Percentiles rank a stretch among this genome's conserved stretches.
Evolutionary conservation across 805 yeast species (phyloP).

Genomic region (Cyberlindnera xylosilytica): DNA sequence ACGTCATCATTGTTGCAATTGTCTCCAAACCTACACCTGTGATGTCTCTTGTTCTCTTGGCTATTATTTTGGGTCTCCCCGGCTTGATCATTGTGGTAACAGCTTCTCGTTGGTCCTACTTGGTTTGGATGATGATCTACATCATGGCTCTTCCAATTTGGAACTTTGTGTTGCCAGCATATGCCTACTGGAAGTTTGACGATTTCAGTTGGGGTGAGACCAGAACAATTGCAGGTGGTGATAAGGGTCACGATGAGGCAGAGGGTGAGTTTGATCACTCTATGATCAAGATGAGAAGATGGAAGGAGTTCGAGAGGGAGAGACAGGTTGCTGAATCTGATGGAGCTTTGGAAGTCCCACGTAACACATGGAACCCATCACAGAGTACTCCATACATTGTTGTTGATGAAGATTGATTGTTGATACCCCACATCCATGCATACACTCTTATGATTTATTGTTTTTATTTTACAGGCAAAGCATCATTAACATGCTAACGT

Average conservation of each 20-base stretch:
- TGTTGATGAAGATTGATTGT: constrained; percentile 13
- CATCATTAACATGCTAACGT: background rate
- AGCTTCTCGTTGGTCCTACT: constrained; percentile 66
- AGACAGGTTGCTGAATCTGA: constrained; percentile 18
- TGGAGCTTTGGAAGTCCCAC: constrained; percentile 22
- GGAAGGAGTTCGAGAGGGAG: constrained; percentile 91
- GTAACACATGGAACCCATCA: constrained; percentile 28
- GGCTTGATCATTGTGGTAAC: constrained; percentile 79
- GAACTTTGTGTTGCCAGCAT: constrained; percentile 84
- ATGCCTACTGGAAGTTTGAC: constrained; percentile 93
- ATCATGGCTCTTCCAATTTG: constrained; percentile 84
- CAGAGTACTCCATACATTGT: constrained; percentile 13
- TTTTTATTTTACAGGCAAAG: too few species aligned
- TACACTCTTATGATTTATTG: too few species aligned
- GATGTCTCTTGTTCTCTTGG: constrained; percentile 72
- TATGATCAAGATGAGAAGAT: constrained; percentile 82
- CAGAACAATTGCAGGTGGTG: constrained; percentile 70
- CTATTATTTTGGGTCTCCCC: constrained; percentile 79
- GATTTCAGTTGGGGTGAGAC: constrained; percentile 98
- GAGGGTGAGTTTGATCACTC: constrained; percentile 92
- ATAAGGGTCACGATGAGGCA: constrained; percentile 61
- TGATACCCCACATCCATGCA: too few species aligned
- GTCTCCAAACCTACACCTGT: constrained; percentile 73
- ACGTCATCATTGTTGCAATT: constrained; percentile 70
- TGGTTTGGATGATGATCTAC: constrained; percentile 78